phyloP scores from a whole-genome alignment of 2,329 filamentous ascomycete species.

The Plenodomus tracheiphilus region DNA sequence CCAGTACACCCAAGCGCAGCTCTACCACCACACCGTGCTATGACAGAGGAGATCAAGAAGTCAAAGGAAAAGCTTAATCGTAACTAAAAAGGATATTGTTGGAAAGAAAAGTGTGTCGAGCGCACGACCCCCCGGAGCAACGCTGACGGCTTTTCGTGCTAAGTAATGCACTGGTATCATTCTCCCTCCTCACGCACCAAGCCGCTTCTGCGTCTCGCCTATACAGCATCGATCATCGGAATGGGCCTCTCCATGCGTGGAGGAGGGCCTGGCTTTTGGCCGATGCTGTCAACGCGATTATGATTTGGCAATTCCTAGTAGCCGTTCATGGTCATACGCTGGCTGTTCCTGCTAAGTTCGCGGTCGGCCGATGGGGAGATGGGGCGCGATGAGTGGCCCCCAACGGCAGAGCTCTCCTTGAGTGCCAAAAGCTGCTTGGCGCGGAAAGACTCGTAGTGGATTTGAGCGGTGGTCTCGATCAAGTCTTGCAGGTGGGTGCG shows the following conservation, averaged over 20 bases:
- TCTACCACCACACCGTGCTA: slow-evolving; percentile 28
- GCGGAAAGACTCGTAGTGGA: slow-evolving; percentile 99
- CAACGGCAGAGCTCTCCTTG: slow-evolving; percentile 95
- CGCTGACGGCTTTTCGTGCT: slow-evolving; percentile 25
- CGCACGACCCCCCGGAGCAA: slow-evolving; percentile 12
- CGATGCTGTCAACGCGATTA: slow-evolving; percentile 36
- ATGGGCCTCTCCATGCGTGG: slow-evolving; percentile 27
- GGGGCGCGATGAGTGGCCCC: slow-evolving; percentile 77
- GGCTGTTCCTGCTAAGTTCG: slow-evolving; percentile 94
- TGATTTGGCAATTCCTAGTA: slow-evolving; percentile 65
- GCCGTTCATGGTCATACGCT: slow-evolving; percentile 98
- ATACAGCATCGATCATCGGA: slow-evolving; percentile 31
- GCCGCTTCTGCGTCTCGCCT: slow-evolving; percentile 1
- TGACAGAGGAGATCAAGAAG: slow-evolving; percentile 36
- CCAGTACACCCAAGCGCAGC: slow-evolving; percentile 14
- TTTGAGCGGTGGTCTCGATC: slow-evolving; percentile 98
- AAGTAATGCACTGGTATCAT: slow-evolving; percentile 46
- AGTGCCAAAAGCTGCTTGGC: slow-evolving; percentile 97
- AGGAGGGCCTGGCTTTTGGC: slow-evolving; percentile 27
- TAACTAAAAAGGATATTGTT: slow-evolving; percentile 43
- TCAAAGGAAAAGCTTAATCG: slow-evolving; percentile 29
- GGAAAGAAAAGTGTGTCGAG: slow-evolving; percentile 32
- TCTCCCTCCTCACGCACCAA: slow-evolving; percentile 17
- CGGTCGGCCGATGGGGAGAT: slow-evolving; percentile 95
- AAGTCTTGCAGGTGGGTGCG: slow-evolving; percentile 98